Conservation (phyloP, 2,329 filamentous ascomycete genomes). For the Phialophora macrospora region DNA sequence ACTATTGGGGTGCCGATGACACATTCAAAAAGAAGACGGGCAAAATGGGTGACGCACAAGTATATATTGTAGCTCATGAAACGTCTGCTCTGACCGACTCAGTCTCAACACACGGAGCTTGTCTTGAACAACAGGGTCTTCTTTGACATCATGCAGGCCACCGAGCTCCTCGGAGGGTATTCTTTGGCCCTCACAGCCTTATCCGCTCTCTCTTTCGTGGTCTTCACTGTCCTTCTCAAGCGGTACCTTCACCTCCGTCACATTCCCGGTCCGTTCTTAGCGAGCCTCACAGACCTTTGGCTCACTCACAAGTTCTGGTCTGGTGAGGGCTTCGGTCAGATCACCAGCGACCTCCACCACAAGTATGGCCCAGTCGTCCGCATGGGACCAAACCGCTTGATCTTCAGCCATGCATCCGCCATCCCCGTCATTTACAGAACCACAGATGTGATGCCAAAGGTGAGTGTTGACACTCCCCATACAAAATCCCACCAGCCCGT, state of each 20-base stretch:
- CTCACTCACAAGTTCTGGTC: conserved; percentile 53
- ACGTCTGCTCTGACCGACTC: neutral
- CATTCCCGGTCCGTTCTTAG: conserved; percentile 70
- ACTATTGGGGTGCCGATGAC: neutral
- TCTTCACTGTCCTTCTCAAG: conserved; percentile 4
- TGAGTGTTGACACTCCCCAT: neutral
- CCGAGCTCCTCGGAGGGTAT: conserved; percentile 1
- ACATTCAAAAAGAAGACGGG: neutral
- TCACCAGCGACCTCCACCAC: conserved; percentile 20
- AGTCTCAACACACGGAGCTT: neutral
- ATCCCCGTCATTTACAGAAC: conserved; percentile 28
- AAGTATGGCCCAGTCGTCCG: conserved; percentile 31
- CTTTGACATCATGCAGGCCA: neutral
- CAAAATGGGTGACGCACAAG: neutral
- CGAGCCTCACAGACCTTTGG: conserved; percentile 75
- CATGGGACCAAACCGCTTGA: conserved; percentile 27
- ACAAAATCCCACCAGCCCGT: neutral
- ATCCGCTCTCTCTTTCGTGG: neutral
- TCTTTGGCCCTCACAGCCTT: conserved; percentile 8
- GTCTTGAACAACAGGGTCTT: neutral
- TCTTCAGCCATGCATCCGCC: conserved; percentile 26
- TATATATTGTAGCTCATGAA: neutral
- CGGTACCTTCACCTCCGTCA: conserved; percentile 18
- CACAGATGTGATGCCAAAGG: conserved; percentile 27
- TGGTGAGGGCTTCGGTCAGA: conserved; percentile 5